Base-by-base conservation (phyloP, 2,329 filamentous ascomycete genomes). In the Aspergillus intermedius region DNA sequence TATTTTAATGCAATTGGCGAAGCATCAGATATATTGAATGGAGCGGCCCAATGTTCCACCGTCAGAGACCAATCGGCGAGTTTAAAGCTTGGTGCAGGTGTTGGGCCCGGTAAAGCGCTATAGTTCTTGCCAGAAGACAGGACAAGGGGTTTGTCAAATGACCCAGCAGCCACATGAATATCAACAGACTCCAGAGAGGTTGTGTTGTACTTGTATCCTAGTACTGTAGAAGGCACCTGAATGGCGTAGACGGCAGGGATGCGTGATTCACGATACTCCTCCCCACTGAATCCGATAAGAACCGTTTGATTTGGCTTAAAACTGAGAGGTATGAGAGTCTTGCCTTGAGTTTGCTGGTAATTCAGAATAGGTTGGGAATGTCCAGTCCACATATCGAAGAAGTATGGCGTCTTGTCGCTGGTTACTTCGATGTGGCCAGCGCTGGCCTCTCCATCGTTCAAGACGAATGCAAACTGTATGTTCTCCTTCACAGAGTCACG, bases 311-410 rank as follows among this genome's bases (percentile, higher is more conserved):
- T 71, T 0, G 59, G 64, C 13, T 62, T 64, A 2, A 76, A 58
- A 2, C 44, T 46, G 8, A 75, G 46, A 2, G 63, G 60, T 13
- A 74, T 64, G 0, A 54, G 66, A 1, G 63, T 69, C 1, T 45
- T 52, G 2, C 48, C 54, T 2, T 57, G 46, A 2, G 46, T 56
- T n/a, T 56, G 48, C 10, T 58, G 54, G 50, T 72, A 74, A 12
- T 58, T 52, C 0, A 61, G 28, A 13, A 74, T 51, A 0, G 66
- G 61, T 3, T 46, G 58, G n/a, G 61, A 46, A 5, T 58, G 54
- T 4, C 73, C 74, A 1, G 71, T 72, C 70, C 73, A 76, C 7
- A 71, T 67, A 53, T 77, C 61, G 34, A 67, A 65, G 28, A 60
- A 6, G 50, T 66, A 73, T 2, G 72, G 72, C 3, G 54, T 58